Conservation (phyloP, 495 filamentous ascomycete genomes). For the Hypomontagnella monticulosa region DNA sequence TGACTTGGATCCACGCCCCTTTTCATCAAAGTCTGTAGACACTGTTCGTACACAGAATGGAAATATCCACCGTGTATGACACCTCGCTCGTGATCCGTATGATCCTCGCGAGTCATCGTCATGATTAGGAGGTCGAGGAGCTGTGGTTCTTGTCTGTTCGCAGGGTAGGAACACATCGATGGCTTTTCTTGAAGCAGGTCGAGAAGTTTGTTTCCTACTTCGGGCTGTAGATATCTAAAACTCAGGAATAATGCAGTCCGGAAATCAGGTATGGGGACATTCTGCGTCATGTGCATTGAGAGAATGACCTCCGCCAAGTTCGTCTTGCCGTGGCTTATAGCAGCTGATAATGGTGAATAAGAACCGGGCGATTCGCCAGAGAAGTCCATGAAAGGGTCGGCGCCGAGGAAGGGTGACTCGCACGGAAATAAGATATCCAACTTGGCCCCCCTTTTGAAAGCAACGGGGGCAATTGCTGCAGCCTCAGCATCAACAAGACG, state of each 20-base stretch:
- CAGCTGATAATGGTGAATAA: neutral
- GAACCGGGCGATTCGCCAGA: too few relatives aligned
- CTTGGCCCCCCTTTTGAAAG: constrained; percentile 1
- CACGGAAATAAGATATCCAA: neutral
- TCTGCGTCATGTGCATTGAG: neutral
- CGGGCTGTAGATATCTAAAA: constrained; percentile 1
- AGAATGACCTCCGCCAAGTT: neutral
- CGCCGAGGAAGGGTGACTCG: neutral
- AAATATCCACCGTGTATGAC: neutral
- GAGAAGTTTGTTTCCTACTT: neutral
- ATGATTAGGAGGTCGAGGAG: neutral
- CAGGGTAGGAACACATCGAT: constrained; percentile 3
- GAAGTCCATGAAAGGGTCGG: neutral
- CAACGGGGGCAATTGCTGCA: neutral
- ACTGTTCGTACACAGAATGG: neutral
- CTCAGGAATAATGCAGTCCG: constrained; percentile 6
- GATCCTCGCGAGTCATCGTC: neutral
- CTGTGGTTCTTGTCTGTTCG: neutral
- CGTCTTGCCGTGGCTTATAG: constrained; percentile 2
- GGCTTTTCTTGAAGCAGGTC: neutral
- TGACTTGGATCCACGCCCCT: neutral
- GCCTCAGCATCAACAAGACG: neutral
- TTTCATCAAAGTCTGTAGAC: neutral
- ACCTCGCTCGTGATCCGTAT: neutral
- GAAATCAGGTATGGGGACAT: neutral